A percentile compares a stretch with the other conserved stretches of the same genome.
Conservation (phyloP, 148 eudicot genomes). For the Chenopodium berlandieri region DNA sequence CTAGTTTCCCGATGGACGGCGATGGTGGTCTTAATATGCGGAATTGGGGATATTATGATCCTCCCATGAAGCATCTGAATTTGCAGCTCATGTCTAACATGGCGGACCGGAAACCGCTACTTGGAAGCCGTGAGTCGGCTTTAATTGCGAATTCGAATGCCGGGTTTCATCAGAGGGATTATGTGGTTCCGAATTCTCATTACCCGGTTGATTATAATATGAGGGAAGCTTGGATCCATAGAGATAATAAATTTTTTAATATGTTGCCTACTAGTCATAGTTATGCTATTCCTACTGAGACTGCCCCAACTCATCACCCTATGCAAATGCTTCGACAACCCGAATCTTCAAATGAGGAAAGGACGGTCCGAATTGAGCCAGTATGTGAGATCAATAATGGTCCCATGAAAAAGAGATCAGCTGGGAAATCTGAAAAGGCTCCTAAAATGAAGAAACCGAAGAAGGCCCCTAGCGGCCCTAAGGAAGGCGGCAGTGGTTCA, state of each 20-base stretch:
- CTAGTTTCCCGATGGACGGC: conserved; percentile 37
- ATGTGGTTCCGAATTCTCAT: conserved; percentile 29
- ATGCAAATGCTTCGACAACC: conserved; percentile 45
- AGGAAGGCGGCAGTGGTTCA: conserved; percentile 41
- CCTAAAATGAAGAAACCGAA: conserved; percentile 43
- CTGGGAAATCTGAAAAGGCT: conserved; percentile 37
- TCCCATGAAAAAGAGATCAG: conserved; percentile 40
- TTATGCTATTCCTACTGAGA: conserved; percentile 32
- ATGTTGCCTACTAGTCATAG: conserved; percentile 33
- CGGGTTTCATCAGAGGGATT: conserved; percentile 38
- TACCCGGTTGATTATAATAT: conserved; percentile 32
- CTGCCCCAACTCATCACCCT: conserved; percentile 31
- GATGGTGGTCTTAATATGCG: conserved; percentile 38
- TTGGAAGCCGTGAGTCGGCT: conserved; percentile 31
- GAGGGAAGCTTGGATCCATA: conserved; percentile 40
- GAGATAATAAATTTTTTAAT: conserved; percentile 31
- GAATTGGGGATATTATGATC: conserved; percentile 48
- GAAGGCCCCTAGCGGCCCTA: conserved; percentile 36
- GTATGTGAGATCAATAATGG: conserved; percentile 21
- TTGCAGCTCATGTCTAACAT: conserved; percentile 38
- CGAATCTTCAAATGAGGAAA: conserved; percentile 40
- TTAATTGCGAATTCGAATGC: conserved; percentile 31
- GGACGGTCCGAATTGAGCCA: conserved; percentile 38
- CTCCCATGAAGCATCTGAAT: conserved; percentile 31
- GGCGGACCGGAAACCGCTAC: conserved; percentile 35